phyloP scores from a whole-genome alignment of 202 grass and related monocot species.

The Dendrocalamus latiflorus region DNA sequence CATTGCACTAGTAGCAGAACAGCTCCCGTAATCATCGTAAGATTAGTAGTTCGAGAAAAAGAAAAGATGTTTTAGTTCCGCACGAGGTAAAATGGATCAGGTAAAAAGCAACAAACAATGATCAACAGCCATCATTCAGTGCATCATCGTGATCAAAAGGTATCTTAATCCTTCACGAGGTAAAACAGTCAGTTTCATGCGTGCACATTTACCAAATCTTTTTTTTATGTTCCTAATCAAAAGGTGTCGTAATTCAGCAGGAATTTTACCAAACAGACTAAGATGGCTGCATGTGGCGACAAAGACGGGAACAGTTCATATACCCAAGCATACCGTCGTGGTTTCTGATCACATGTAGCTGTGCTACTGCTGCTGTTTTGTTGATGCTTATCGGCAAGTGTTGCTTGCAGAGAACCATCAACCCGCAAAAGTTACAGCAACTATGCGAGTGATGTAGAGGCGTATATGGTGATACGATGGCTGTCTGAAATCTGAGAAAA shows the following conservation, averaged over 20 bases:
- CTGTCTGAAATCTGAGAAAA: neutral
- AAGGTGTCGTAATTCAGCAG: slow-evolving; percentile 4
- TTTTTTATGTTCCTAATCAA: neutral
- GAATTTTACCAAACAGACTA: slow-evolving; percentile 14
- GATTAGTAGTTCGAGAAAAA: too few relatives aligned
- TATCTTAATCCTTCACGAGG: slow-evolving; percentile 24
- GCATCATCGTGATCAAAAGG: slow-evolving; percentile 9
- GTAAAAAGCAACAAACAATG: too few relatives aligned
- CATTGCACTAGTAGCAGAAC: too few relatives aligned
- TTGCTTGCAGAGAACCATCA: slow-evolving; percentile 34
- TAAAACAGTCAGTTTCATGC: slow-evolving; percentile 15
- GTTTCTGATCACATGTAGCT: neutral
- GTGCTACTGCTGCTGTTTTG: neutral
- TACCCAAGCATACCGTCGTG: neutral
- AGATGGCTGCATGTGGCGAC: neutral
- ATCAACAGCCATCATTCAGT: neutral
- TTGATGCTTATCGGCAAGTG: slow-evolving; percentile 39
- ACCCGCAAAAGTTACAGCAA: neutral
- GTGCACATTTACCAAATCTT: slow-evolving; percentile 4
- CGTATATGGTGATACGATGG: neutral
- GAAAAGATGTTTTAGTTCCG: too few relatives aligned
- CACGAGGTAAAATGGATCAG: too few relatives aligned
- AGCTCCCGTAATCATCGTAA: too few relatives aligned
- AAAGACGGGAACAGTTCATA: neutral
- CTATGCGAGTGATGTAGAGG: too few relatives aligned